Evolutionary conservation across 1,284 basidiomycete genomes (phyloP).

Genomic region (Cutaneotrichosporon cavernicola): DNA sequence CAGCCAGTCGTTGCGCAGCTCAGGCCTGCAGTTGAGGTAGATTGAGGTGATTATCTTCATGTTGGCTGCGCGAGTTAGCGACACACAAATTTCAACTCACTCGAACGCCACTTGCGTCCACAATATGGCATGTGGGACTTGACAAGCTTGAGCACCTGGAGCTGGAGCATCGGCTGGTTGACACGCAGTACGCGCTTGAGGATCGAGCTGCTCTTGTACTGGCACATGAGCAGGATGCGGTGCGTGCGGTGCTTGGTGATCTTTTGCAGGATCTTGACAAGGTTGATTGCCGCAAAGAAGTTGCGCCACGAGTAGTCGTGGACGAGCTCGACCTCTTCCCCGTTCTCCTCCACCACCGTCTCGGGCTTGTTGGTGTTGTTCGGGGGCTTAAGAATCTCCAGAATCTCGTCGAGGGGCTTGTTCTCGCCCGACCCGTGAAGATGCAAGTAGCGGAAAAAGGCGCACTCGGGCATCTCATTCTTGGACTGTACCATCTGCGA

Average conservation of each 20-base stretch:
- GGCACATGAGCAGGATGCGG: slow-evolving; percentile 91
- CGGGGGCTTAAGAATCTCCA: neutral
- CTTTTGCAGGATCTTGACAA: slow-evolving; percentile 97
- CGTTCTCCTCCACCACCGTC: slow-evolving; percentile 30
- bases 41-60: slow-evolving; percentile 99
- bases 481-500: slow-evolving; percentile 76
- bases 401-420: neutral
- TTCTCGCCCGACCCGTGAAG: slow-evolving; percentile 54
- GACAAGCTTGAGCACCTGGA: slow-evolving; percentile 96
- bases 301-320: slow-evolving; percentile 97
- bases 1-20: slow-evolving; percentile 96
- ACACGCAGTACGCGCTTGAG: slow-evolving; percentile 92
- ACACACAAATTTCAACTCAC: slow-evolving; percentile 56
- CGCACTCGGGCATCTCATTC: slow-evolving; percentile 63
- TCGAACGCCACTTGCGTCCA: slow-evolving; percentile 96
- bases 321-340: slow-evolving; percentile 82
- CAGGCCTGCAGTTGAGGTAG: slow-evolving; percentile 94
- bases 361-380: neutral
- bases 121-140: slow-evolving; percentile 99
- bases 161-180: slow-evolving; percentile 87
- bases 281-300: slow-evolving; percentile 97
- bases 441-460: slow-evolving; percentile 91
- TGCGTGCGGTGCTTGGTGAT: slow-evolving; percentile 92
- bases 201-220: slow-evolving; percentile 97
- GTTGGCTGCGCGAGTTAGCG: slow-evolving; percentile 64